Percentiles rank a stretch among this genome's conserved stretches.
Conservation (phyloP, 768 basidiomycete species). For the Hebeloma cylindrosporum region DNA sequence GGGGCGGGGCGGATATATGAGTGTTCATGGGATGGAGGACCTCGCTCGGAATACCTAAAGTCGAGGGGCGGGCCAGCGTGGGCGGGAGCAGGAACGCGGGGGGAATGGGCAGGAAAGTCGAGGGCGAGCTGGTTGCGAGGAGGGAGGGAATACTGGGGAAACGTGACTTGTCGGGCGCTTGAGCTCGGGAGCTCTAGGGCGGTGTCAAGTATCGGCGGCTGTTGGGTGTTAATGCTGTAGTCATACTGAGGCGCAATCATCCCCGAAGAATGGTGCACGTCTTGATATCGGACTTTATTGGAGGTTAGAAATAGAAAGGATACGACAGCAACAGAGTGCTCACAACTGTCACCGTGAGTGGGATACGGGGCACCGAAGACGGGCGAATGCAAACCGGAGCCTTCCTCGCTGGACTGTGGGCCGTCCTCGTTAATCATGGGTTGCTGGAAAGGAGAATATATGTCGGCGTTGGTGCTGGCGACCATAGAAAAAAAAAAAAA, state of each 20-base stretch:
- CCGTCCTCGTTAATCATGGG: conserved; percentile 59
- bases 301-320: conserved; percentile 38
- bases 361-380: conserved; percentile 53
- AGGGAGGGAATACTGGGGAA: conserved; percentile 39
- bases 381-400: conserved; percentile 75
- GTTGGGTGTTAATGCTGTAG: conserved; percentile 45
- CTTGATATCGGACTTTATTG: conserved; percentile 73
- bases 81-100: conserved; percentile 40
- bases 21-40: conserved; percentile 46
- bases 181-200: conserved; percentile 44
- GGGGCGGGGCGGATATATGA: conserved; percentile 37
- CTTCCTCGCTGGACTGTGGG: conserved; percentile 71
- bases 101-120: conserved; percentile 41
- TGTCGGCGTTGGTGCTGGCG: conserved; percentile 51
- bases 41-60: conserved; percentile 43
- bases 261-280: conserved; percentile 44
- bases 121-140: conserved; percentile 48
- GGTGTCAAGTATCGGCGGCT: conserved; percentile 49
- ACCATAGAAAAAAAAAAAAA: conserved; percentile 48
- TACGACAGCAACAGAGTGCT: conserved; percentile 49
- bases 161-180: conserved; percentile 39
- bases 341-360: conserved; percentile 52
- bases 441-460: conserved; percentile 57
- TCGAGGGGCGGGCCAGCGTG: conserved; percentile 36
- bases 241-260: conserved; percentile 54